Conservation (phyloP, 495 filamentous ascomycete species). For the Penicillium cosmopolitanum region DNA sequence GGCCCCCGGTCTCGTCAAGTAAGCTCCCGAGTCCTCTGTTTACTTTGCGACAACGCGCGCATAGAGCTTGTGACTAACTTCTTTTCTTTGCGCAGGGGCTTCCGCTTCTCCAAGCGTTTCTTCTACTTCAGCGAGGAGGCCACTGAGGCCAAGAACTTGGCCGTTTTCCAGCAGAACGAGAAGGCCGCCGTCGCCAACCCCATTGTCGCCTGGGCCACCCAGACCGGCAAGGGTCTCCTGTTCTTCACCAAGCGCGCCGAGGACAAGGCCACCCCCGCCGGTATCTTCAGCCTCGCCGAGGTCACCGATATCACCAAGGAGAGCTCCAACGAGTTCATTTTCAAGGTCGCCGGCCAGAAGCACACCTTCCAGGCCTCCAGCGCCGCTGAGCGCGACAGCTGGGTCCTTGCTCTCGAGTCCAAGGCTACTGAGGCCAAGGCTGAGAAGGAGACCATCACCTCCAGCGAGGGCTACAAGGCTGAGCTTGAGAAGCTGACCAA, state of each 20-base stretch:
- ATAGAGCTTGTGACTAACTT: conserved; percentile 18
- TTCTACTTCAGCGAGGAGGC: conserved; percentile 93
- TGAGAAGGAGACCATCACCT: conserved; percentile 65
- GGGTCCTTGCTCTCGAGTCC: conserved; percentile 76
- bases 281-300: conserved; percentile 85
- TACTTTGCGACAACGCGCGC: background rate
- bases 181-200: conserved; percentile 78
- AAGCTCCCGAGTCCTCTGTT: conserved; percentile 41
- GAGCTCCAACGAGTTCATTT: conserved; percentile 76
- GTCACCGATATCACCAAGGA: conserved; percentile 76
- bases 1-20: conserved; percentile 90
- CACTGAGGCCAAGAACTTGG: conserved; percentile 72
- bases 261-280: conserved; percentile 77
- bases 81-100: conserved; percentile 46
- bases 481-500: conserved; percentile 68
- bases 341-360: conserved; percentile 85
- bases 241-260: conserved; percentile 87
- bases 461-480: conserved; percentile 79
- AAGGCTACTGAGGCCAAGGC: conserved; percentile 80
- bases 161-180: conserved; percentile 79
- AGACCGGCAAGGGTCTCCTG: conserved; percentile 94
- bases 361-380: conserved; percentile 82
- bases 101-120: conserved; percentile 74
- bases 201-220: conserved; percentile 81
- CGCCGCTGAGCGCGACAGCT: conserved; percentile 82